Conservation (phyloP, 2,329 filamentous ascomycete genomes). For the Monilinia aucupariae region DNA sequence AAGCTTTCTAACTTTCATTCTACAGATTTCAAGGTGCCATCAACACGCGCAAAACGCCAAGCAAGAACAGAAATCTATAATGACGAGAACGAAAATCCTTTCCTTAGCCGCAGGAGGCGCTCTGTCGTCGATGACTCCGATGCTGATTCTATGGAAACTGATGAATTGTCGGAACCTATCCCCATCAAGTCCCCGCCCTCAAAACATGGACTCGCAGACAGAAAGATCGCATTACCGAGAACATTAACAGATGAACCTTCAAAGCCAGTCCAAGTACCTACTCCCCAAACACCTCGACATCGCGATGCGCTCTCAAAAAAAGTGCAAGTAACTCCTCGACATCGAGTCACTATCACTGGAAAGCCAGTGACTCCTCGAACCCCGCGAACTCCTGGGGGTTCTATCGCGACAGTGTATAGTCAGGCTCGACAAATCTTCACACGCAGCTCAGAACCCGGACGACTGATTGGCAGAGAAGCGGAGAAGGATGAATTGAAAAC, state of each 20-base stretch:
- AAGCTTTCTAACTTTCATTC: constrained; percentile 18
- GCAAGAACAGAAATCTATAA: constrained; percentile 43
- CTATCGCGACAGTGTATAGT: constrained; percentile 74
- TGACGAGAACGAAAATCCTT: constrained; percentile 64
- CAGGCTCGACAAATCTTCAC: constrained; percentile 82
- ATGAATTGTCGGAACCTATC: constrained; percentile 34
- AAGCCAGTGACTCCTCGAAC: constrained; percentile 73
- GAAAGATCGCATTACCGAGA: constrained; percentile 41
- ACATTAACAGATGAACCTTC: constrained; percentile 37
- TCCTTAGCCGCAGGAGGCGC: constrained; percentile 37
- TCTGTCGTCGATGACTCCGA: constrained; percentile 33
- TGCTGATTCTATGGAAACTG: constrained; percentile 42
- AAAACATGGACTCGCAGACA: constrained; percentile 43
- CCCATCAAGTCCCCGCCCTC: constrained; percentile 37
- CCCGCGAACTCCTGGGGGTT: constrained; percentile 62
- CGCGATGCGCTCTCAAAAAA: constrained; percentile 68
- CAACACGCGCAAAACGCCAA: constrained; percentile 42
- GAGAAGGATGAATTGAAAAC: constrained; percentile 57
- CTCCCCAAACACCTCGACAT: constrained; percentile 70
- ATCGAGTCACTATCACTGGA: constrained; percentile 72
- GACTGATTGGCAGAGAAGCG: constrained; percentile 37
- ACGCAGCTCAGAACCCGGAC: constrained; percentile 42
- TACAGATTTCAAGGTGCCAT: constrained; percentile 26
- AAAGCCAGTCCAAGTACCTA: constrained; percentile 48
- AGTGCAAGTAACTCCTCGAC: constrained; percentile 72